A percentile compares a stretch with the other conserved stretches of the same genome.
phyloP scores from a whole-genome alignment of 306 rosid genomes.

The Canavalia ensiformis region DNA sequence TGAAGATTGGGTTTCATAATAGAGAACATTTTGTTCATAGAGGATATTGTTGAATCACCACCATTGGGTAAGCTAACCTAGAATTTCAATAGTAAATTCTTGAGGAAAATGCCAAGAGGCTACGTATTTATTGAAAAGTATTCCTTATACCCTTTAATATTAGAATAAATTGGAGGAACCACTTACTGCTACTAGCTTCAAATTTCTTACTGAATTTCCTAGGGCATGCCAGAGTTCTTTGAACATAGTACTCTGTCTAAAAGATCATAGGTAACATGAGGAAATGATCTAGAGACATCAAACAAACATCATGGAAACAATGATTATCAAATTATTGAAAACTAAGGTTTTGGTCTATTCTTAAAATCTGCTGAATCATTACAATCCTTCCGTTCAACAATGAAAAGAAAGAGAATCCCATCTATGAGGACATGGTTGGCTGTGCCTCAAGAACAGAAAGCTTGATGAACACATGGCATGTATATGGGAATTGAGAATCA shows the following conservation, averaged over 20 bases:
- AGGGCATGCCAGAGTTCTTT: constrained; percentile 80
- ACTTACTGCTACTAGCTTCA: constrained; percentile 80
- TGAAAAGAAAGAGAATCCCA: background rate
- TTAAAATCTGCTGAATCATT: background rate
- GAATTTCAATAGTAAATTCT: constrained; percentile 25
- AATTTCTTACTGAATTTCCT: constrained; percentile 66
- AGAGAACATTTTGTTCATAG: constrained; percentile 80
- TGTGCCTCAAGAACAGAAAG: constrained; percentile 3
- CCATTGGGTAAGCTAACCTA: constrained; percentile 91
- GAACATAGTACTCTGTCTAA: constrained; percentile 68
- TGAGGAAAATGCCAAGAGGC: constrained; percentile 25
- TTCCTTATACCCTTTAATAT: constrained; percentile 12
- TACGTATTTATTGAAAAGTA: constrained; percentile 6
- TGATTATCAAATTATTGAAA: background rate
- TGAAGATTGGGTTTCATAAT: constrained; percentile 68
- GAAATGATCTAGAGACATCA: constrained; percentile 33
- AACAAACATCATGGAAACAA: background rate
- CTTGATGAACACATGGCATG: constrained; percentile 10
- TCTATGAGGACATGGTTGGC: background rate
- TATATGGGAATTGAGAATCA: constrained; percentile 31
- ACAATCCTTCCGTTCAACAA: background rate
- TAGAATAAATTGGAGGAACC: constrained; percentile 25
- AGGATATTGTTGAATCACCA: constrained; percentile 71
- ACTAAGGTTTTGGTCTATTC: constrained; percentile 28
- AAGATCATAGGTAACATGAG: constrained; percentile 34